A percentile compares a stretch with the other conserved stretches of the same genome.
Evolutionary conservation across 163 green algal species (phyloP).

Genomic region (Scenedesmus sp.): DNA sequence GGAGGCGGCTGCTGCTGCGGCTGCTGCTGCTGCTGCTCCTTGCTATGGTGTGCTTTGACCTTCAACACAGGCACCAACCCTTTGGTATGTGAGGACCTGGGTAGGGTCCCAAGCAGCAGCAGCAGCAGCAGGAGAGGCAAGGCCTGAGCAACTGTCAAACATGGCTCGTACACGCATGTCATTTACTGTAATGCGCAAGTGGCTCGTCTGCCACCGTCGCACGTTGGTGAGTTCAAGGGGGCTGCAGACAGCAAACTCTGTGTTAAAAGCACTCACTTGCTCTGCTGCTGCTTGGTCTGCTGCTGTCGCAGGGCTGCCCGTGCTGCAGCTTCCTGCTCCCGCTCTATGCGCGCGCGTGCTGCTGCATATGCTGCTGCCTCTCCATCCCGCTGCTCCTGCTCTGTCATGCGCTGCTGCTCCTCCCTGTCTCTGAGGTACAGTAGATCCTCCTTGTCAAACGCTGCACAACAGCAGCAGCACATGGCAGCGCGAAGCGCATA

Average conservation of each 20-base stretch:
- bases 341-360: constrained; percentile 6
- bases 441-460: constrained; percentile 48
- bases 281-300: constrained; percentile 20
- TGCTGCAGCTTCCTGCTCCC: constrained; percentile 13
- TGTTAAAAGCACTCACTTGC: constrained; percentile 15
- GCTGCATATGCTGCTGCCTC: constrained; percentile 35
- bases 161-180: too few relatives aligned
- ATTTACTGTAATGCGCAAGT: background rate
- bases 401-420: constrained; percentile 12
- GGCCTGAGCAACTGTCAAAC: too few relatives aligned
- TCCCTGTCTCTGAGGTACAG: constrained; percentile 30
- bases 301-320: background rate
- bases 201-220: background rate
- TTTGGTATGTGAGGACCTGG: background rate
- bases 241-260: background rate
- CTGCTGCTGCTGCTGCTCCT: background rate
- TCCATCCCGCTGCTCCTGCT: constrained; percentile 29
- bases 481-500: background rate
- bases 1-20: background rate
- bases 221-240: background rate
- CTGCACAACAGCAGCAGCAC: constrained; percentile 31
- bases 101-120: background rate
- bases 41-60: constrained; percentile 10
- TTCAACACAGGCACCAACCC: background rate
- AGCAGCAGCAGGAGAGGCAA: background rate